These are phyloP conservation scores for Xylariomycetidae sp. DNA, from an alignment of 2,329 filamentous ascomycete species.

Conservation along the genomic window DNA sequence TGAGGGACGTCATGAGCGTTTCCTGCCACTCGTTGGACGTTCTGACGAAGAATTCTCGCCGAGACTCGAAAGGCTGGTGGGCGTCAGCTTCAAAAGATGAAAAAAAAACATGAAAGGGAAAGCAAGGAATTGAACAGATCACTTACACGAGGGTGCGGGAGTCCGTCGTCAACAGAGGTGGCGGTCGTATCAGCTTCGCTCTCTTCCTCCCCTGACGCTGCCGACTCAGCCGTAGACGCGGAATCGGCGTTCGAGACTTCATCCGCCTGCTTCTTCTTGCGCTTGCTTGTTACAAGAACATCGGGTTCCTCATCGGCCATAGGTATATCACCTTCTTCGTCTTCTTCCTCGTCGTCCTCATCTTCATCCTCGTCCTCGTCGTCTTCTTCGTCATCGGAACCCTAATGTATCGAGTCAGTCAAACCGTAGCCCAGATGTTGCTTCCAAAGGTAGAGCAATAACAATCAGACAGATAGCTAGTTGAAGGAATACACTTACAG, in stretches of 20 bases:
- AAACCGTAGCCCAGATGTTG: not conserved
- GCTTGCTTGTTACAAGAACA: conserved; percentile 48
- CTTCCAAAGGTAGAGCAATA: conserved; percentile 31
- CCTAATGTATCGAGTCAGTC: conserved; percentile 35
- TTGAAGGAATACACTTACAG: conserved; percentile 48
- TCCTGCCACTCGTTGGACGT: conserved; percentile 91
- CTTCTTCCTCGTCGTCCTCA: conserved; percentile 50
- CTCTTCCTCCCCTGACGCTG: conserved; percentile 38
- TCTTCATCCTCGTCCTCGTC: conserved; percentile 35
- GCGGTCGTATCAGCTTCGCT: conserved; percentile 39
- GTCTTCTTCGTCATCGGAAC: conserved; percentile 45
- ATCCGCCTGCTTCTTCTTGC: conserved; percentile 47
- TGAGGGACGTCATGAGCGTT: conserved; percentile 69
- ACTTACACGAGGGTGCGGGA: conserved; percentile 63
- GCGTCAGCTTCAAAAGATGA: conserved; percentile 9
- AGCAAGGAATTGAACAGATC: not conserved
- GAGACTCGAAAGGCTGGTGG: conserved; percentile 75
- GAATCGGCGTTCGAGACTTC: conserved; percentile 37
- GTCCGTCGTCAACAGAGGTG: conserved; percentile 63
- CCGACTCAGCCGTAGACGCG: conserved; percentile 27
- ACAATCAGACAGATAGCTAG: too few relatives aligned
- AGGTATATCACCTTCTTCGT: conserved; percentile 56
- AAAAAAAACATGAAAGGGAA: too few relatives aligned
- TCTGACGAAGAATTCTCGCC: conserved; percentile 87
- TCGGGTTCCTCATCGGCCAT: conserved; percentile 44